A percentile compares a stretch with the other conserved stretches of the same genome.
These are phyloP conservation scores for Rauvolfia tetraphylla DNA, from an alignment of 257 asterid genomes.

Conservation along the genomic window DNA sequence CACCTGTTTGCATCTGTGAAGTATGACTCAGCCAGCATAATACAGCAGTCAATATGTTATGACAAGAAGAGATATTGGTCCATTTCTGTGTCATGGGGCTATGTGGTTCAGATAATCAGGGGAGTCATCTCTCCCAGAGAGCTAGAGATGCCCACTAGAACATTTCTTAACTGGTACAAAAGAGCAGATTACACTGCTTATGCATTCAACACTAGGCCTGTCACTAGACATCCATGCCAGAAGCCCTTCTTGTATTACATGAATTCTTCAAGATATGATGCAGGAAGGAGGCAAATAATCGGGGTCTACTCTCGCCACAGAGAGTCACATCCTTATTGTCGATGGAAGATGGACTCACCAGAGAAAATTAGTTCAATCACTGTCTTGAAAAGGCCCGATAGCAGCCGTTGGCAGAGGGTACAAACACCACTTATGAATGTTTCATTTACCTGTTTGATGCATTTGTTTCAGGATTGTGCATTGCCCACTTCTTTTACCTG, in stretches of 20 bases:
- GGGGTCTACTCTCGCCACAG: slow-evolving; percentile 53
- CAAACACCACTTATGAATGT: neutral
- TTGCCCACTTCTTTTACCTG: too few relatives aligned
- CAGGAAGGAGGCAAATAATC: slow-evolving; percentile 44
- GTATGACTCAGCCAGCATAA: slow-evolving; percentile 66
- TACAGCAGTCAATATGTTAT: slow-evolving; percentile 80
- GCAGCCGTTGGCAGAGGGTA: slow-evolving; percentile 65
- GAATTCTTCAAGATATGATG: slow-evolving; percentile 48
- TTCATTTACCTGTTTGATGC: slow-evolving; percentile 1
- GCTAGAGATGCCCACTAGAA: slow-evolving; percentile 74
- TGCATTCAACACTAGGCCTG: slow-evolving; percentile 89
- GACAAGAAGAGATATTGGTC: slow-evolving; percentile 63
- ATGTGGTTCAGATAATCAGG: slow-evolving; percentile 61
- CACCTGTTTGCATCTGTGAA: slow-evolving; percentile 46
- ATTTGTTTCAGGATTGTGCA: neutral
- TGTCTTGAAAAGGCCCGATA: slow-evolving; percentile 61
- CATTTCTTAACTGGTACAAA: slow-evolving; percentile 73
- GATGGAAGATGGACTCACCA: slow-evolving; percentile 62
- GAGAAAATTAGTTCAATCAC: slow-evolving; percentile 43
- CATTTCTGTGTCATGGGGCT: slow-evolving; percentile 81
- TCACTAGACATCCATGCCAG: slow-evolving; percentile 78
- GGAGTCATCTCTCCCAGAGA: slow-evolving; percentile 76
- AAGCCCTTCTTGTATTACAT: slow-evolving; percentile 69
- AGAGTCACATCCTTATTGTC: slow-evolving; percentile 53
- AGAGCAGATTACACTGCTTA: slow-evolving; percentile 79